phyloP scores from a whole-genome alignment of 768 basidiomycete genomes.

The Auriscalpium vulgare region DNA sequence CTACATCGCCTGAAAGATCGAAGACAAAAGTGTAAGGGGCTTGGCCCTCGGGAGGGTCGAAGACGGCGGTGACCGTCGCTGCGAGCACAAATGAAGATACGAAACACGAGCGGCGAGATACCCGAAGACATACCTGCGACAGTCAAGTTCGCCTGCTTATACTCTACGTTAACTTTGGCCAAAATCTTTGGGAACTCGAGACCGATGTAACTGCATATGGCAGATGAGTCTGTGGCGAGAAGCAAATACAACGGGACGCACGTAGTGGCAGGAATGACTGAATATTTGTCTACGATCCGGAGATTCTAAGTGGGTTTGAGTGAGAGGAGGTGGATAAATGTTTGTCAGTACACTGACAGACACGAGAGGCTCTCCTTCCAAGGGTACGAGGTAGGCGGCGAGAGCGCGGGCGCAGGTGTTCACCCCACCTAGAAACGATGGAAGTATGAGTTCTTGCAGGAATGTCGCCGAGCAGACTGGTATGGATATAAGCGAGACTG shows the following conservation, averaged over 20 bases:
- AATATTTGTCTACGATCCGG: conserved; percentile 69
- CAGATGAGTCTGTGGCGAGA: conserved; percentile 14
- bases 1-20: conserved; percentile 78
- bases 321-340: conserved; percentile 6
- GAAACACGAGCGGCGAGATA: not conserved
- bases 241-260: conserved; percentile 26
- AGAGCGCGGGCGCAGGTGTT: conserved; percentile 74
- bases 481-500: conserved; percentile 20
- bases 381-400: conserved; percentile 57
- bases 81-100: conserved; percentile 12
- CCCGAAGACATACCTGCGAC: conserved; percentile 44
- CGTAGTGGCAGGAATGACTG: conserved; percentile 69
- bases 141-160: conserved; percentile 76
- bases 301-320: conserved; percentile 39
- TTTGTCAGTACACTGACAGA: conserved; percentile 41
- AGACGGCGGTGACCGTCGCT: conserved; percentile 64
- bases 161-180: conserved; percentile 64
- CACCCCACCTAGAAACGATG: conserved; percentile 51
- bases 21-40: conserved; percentile 75
- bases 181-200: conserved; percentile 65
- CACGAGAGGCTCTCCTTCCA: conserved; percentile 60
- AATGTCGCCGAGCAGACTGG: not conserved
- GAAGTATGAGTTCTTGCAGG: conserved; percentile 2
- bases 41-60: conserved; percentile 64
- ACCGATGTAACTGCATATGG: conserved; percentile 58